Base-by-base conservation (phyloP, 495 filamentous ascomycete species). In the Pyrenula massariospora region DNA sequence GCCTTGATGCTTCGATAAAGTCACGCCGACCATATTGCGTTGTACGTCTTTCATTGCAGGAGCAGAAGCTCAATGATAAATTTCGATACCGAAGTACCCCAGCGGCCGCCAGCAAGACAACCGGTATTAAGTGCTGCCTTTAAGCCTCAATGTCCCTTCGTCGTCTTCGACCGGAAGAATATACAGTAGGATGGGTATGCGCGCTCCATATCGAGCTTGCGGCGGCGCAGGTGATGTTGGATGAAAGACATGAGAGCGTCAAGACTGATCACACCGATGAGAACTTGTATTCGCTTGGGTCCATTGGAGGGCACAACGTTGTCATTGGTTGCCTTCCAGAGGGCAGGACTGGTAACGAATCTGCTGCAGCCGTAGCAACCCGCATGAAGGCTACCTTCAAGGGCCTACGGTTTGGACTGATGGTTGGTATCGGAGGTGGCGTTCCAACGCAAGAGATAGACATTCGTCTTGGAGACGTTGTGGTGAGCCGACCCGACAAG, bases 101-200 rank as follows among this genome's bases (percentile, higher is more conserved):
- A n/a, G n/a, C n/a, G n/a, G n/a, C n/a, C n/a, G n/a, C n/a, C n/a
- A n/a, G n/a, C n/a, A n/a, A n/a, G n/a, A n/a, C n/a, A n/a, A n/a
- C n/a, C n/a, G n/a, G n/a, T n/a, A n/a, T n/a, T n/a, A n/a, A n/a
- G n/a, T n/a, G n/a, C n/a, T n/a, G n/a, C n/a, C n/a, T n/a, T n/a
- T n/a, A n/a, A n/a, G n/a, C n/a, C n/a, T n/a, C n/a, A n/a, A n/a
- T n/a, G n/a, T n/a, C n/a, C n/a, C n/a, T n/a, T n/a, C n/a, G n/a
- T n/a, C n/a, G 23, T 55, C 59, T 57, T 12, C 24, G 57, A 42
- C 58, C 53, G 31, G 65, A 71, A 51, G 64, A 68, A 15, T 82
- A 78, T 57, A 73, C 66, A 1, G 66, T 83, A 10, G 78, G 72
- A 24, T 78, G 73, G 73, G 73, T 81, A 25, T 78, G 70, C 58